These are phyloP conservation scores for Leccinum pellstonianum DNA, from an alignment of 768 basidiomycete genomes.

Conservation along the genomic window DNA sequence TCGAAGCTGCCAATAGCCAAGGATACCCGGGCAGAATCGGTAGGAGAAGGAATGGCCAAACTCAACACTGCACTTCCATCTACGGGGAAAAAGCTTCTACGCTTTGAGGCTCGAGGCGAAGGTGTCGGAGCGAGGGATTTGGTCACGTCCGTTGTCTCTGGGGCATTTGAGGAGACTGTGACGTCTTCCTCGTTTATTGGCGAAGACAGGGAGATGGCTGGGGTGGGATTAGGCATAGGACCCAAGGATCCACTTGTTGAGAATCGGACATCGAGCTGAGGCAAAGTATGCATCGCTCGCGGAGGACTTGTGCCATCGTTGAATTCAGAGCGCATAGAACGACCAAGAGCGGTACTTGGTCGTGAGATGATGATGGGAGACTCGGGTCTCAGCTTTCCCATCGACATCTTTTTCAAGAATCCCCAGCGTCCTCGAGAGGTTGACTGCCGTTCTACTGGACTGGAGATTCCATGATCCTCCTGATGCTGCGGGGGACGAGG, in stretches of 20 bases:
- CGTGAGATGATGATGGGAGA: conserved; percentile 40
- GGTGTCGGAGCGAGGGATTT: conserved; percentile 42
- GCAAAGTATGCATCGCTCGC: conserved; percentile 41
- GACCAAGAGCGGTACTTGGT: conserved; percentile 34
- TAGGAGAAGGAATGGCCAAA: conserved; percentile 62
- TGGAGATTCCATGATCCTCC: conserved; percentile 15
- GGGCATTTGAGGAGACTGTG: conserved; percentile 3
- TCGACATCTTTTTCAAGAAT: conserved; percentile 97
- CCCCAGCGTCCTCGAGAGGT: conserved; percentile 73
- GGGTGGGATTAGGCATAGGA: conserved; percentile 39
- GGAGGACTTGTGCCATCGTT: conserved; percentile 25
- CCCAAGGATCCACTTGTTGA: conserved; percentile 69
- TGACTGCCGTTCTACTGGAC: conserved; percentile 27
- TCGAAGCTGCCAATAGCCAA: conserved; percentile 40
- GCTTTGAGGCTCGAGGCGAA: conserved; percentile 57
- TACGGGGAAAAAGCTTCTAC: conserved; percentile 88
- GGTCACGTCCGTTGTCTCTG: conserved; percentile 11
- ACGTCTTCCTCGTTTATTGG: conserved; percentile 24
- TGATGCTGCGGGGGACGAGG: conserved; percentile 20
- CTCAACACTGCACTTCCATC: conserved; percentile 62
- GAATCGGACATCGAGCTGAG: conserved; percentile 68
- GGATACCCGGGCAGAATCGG: conserved; percentile 55
- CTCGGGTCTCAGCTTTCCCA: conserved; percentile 85
- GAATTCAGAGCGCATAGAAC: conserved; percentile 15
- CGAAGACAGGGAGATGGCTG: conserved; percentile 30